Percentiles rank a stretch among this genome's conserved stretches.
phyloP scores from a whole-genome alignment of 176 grass and related monocot genomes.

The Carex kokanica region DNA sequence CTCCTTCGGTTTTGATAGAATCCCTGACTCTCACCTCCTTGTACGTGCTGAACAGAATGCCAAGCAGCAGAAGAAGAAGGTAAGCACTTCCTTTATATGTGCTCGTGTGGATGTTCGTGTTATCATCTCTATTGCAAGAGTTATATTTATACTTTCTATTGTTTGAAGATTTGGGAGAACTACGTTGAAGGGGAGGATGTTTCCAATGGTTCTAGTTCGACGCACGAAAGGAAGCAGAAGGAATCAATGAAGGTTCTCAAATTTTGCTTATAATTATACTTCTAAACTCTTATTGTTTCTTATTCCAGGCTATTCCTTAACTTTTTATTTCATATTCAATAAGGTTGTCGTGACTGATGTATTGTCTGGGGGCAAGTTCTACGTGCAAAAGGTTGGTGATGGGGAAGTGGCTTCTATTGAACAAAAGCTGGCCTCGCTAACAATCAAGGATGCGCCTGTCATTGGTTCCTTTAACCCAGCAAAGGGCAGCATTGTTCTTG shows the following conservation, averaged over 20 bases:
- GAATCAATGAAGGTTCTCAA: slow-evolving; percentile 81
- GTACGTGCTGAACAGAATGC: slow-evolving; percentile 72
- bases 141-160: slow-evolving; percentile 3
- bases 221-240: slow-evolving; percentile 69
- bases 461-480: slow-evolving; percentile 88
- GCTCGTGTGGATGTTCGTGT: neutral
- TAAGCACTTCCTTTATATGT: slow-evolving; percentile 22
- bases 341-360: slow-evolving; percentile 89
- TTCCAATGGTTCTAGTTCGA: slow-evolving; percentile 50
- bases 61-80: slow-evolving; percentile 83
- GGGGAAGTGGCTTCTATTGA: slow-evolving; percentile 75
- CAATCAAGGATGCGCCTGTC: slow-evolving; percentile 73
- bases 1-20: slow-evolving; percentile 79
- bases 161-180: slow-evolving; percentile 91
- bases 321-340: slow-evolving; percentile 10
- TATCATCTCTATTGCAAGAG: neutral
- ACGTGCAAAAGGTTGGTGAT: slow-evolving; percentile 84
- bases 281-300: neutral
- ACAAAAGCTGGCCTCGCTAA: slow-evolving; percentile 75
- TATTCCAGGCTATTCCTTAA: slow-evolving; percentile 11
- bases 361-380: slow-evolving; percentile 87
- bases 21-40: slow-evolving; percentile 65
- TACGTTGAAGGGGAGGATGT: slow-evolving; percentile 79
- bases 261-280: slow-evolving; percentile 11
- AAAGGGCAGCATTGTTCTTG: slow-evolving; percentile 83